Evolutionary conservation across 2,329 filamentous ascomycete genomes (phyloP).

Genomic region (Cladosporium sp.): DNA sequence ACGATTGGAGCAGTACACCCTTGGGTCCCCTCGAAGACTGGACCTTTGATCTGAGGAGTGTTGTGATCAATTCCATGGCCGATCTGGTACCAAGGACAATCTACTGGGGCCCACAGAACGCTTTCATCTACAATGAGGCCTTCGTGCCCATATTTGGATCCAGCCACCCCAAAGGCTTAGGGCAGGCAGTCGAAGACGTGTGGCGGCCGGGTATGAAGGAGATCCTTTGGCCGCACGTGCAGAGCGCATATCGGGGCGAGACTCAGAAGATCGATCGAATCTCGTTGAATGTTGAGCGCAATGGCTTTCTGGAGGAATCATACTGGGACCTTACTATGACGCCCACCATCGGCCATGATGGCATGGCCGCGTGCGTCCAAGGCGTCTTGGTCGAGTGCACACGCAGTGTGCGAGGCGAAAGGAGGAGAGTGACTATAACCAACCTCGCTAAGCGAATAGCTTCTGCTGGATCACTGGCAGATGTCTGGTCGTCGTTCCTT

Average conservation of each 20-base stretch:
- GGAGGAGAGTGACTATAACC: conserved; percentile 22
- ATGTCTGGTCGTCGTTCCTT: conserved; percentile 15
- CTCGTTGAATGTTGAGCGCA: conserved; percentile 20
- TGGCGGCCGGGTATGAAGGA: conserved; percentile 18
- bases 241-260: conserved; percentile 10
- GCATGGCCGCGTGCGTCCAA: conserved; percentile 23
- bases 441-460: conserved; percentile 25
- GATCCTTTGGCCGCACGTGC: conserved; percentile 4
- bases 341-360: conserved; percentile 24
- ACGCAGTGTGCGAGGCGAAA: conserved; percentile 21
- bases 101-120: conserved; percentile 34
- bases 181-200: conserved; percentile 18
- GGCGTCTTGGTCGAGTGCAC: conserved; percentile 20
- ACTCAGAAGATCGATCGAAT: conserved; percentile 24
- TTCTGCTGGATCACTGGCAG: background rate
- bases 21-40: conserved; percentile 23
- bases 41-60: conserved; percentile 25
- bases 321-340: conserved; percentile 28
- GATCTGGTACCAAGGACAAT: conserved; percentile 21
- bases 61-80: conserved; percentile 27
- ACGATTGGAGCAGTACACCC: conserved; percentile 11
- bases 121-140: conserved; percentile 41
- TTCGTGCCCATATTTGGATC: conserved; percentile 35
- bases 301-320: conserved; percentile 27
- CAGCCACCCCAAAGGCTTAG: conserved; percentile 28